Evolutionary conservation across 2,329 filamentous ascomycete species (phyloP).

Genomic region (Cladophialophora carrionii): DNA sequence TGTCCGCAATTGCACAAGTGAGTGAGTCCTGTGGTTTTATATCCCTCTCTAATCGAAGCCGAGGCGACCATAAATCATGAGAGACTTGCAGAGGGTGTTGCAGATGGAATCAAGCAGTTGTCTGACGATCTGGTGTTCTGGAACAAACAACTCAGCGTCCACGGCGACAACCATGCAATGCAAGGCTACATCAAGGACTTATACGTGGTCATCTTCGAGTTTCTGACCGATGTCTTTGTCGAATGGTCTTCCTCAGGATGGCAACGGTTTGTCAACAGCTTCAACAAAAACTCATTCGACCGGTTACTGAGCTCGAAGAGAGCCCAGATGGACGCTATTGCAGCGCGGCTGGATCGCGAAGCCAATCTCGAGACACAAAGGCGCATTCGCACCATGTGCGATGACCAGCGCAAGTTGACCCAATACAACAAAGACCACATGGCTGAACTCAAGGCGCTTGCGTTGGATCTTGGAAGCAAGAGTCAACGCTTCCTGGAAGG

Average conservation of each 20-base stretch:
- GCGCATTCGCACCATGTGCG: background rate
- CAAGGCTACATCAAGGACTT: background rate
- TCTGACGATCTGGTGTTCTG: background rate
- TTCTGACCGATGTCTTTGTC: constrained; percentile 1
- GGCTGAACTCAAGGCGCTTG: background rate
- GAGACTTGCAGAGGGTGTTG: background rate
- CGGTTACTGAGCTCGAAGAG: background rate
- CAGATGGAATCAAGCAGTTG: background rate
- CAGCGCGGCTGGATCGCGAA: background rate
- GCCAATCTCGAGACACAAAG: background rate
- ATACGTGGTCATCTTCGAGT: constrained; percentile 2
- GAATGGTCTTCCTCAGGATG: background rate
- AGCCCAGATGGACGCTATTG: background rate
- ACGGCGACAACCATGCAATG: background rate
- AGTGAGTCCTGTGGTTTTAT: background rate
- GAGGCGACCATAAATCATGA: background rate
- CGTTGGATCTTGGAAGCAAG: background rate
- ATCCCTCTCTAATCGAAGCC: background rate
- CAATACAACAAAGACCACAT: background rate
- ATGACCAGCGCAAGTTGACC: background rate
- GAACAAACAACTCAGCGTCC: background rate
- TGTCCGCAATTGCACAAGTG: background rate
- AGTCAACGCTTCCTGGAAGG: background rate
- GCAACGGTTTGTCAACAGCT: background rate
- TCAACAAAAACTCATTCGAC: constrained; percentile 4